Evolutionary conservation across 176 grass and related monocot species (phyloP).

Genomic region (Melocanna baccifera): DNA sequence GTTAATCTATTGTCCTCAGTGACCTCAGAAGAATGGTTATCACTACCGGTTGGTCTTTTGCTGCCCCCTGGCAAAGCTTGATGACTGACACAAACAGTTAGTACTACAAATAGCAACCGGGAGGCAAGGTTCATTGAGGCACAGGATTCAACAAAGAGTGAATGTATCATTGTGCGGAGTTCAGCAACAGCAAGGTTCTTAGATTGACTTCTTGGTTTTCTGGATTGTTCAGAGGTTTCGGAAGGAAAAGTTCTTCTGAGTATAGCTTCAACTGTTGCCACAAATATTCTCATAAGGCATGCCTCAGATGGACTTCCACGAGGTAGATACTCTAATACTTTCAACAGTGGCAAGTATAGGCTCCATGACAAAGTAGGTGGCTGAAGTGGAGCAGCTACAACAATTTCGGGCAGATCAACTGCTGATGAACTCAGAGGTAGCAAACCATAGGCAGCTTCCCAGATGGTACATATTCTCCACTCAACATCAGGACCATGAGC

Average conservation of each 20-base stretch:
- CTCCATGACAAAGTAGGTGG: conserved; percentile 96
- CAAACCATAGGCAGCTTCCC: conserved; percentile 98
- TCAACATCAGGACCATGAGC: conserved; percentile 99
- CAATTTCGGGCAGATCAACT: conserved; percentile 96
- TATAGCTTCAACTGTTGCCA: conserved; percentile 97
- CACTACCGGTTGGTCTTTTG: conserved; percentile 87
- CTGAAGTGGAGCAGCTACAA: conserved; percentile 87
- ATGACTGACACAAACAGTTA: conserved; percentile 94
- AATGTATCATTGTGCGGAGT: conserved; percentile 98
- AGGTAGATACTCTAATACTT: conserved; percentile 94
- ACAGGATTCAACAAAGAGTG: conserved; percentile 90
- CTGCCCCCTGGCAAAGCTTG: conserved; percentile 94
- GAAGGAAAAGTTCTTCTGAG: conserved; percentile 86
- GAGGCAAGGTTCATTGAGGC: conserved; percentile 95
- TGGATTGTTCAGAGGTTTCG: conserved; percentile 53
- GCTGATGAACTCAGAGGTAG: conserved; percentile 92
- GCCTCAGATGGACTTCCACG: conserved; percentile 98
- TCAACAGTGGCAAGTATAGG: conserved; percentile 86
- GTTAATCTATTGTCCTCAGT: conserved; percentile 47
- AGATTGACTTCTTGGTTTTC: conserved; percentile 62
- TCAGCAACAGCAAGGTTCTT: conserved; percentile 93
- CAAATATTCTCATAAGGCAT: conserved; percentile 98
- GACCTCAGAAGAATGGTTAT: conserved; percentile 56
- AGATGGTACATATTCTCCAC: conserved; percentile 99
- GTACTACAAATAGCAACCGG: conserved; percentile 80